Evolutionary conservation across 257 asterid species (phyloP), one percentile per base, ranked within the genome.

Genomic region (Rauvolfia tetraphylla): DNA sequence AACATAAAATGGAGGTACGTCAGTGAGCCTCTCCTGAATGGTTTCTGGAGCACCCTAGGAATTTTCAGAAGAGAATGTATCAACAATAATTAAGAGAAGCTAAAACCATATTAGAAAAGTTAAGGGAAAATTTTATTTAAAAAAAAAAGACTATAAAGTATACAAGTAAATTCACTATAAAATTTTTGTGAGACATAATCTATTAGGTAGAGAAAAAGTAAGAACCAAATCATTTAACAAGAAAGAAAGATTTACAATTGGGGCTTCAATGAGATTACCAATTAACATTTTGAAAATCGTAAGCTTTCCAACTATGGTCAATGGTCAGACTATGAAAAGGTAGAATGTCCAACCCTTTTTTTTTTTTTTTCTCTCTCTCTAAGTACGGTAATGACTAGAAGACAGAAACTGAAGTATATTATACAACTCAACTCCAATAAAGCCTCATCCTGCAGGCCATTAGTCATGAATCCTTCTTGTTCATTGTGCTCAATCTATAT

Each of bases 11-110:
- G 87, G 80, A 17, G 99, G 98, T 79, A 95, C 93, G 58, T 95
- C 89, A 82, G 85, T 85, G 76, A 95, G 97, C 83, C 98, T 92
- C 78, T 95, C 99, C 85, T 95, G 97, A 82, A 95, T 91, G 71
- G 99, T 95, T 85, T 95, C 99, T 23, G 99, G 99, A 29, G 99
- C 99, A 82, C 99, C 98, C 99, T 95, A 89, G 79, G 79, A 82
- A 81, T 84, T 75, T 65, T 63, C 61, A 78, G 5, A 29, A 65
- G 41, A 9, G 34, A 72, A 41, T 41, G 41, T 13, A 38, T 27
- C 8, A 33, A 53, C 1, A 39, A 75, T 17, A 49, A 54, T 29
- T 71, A 23, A 25, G 23, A 70, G 14, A 25, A 67, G 31, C 7
- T 67, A 36, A 14, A 68, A 54, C 4, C 27, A 74, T 18, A 25